Evolutionary conservation across 78 protist genomes (phyloP).

Genomic region (Emiliania huxleyi): DNA sequence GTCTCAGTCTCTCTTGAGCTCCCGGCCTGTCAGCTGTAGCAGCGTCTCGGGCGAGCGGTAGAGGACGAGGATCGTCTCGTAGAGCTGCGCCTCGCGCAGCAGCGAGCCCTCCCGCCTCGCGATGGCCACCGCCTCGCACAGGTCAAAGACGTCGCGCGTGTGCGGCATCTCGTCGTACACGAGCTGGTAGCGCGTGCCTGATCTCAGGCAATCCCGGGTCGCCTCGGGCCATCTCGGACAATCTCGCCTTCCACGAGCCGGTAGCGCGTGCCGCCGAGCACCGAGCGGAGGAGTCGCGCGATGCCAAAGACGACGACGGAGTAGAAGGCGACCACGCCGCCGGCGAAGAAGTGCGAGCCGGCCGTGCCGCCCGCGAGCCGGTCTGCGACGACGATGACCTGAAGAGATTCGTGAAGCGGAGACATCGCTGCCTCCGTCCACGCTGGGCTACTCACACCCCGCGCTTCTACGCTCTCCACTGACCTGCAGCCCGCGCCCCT

Average conservation of each 20-base stretch:
- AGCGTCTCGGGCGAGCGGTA: background rate
- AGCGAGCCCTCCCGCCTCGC: background rate
- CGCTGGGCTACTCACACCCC: no score
- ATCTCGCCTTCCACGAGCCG: background rate
- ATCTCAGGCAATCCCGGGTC: no score
- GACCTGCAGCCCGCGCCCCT: background rate
- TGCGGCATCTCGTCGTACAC: background rate
- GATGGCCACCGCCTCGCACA: background rate
- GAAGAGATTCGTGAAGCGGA: no score
- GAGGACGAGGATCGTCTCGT: background rate
- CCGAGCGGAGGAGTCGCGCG: background rate
- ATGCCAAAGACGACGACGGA: background rate
- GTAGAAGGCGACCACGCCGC: constrained; percentile 3
- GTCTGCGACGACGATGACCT: background rate
- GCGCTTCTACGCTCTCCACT: no score
- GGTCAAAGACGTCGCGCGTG: background rate
- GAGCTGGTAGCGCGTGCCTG: background rate
- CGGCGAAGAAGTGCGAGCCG: background rate
- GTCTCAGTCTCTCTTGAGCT: background rate
- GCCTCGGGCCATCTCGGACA: background rate
- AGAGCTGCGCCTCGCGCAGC: background rate
- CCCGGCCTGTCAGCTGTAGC: background rate
- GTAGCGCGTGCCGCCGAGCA: background rate
- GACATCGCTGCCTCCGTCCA: no score
- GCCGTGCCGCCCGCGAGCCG: background rate